These are phyloP conservation scores for Rhizopogon salebrosus DNA, from an alignment of 768 basidiomycete genomes.

Conservation along the genomic window DNA sequence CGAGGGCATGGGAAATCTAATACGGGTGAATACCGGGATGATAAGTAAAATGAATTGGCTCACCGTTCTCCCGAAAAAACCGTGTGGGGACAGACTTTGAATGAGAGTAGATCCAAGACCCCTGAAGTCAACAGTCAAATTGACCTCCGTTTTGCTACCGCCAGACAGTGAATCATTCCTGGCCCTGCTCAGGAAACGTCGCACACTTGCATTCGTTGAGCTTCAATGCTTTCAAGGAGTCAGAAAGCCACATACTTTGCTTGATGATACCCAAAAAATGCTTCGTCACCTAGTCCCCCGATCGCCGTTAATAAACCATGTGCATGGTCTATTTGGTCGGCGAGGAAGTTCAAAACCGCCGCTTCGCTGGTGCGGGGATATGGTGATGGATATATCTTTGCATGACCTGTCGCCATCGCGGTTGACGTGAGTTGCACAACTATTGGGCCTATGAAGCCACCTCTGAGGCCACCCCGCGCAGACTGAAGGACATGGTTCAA, in stretches of 20 bases:
- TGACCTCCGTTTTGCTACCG: constrained; percentile 4
- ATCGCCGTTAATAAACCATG: constrained; percentile 20
- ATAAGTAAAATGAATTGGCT: background rate
- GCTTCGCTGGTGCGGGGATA: background rate
- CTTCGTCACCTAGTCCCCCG: constrained; percentile 11
- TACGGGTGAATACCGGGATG: constrained; percentile 1
- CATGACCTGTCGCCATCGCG: background rate
- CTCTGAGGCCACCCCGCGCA: background rate
- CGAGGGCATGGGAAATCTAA: constrained; percentile 24
- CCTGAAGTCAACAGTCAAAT: constrained; percentile 13
- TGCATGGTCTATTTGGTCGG: constrained; percentile 24
- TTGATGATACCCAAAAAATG: constrained; percentile 17
- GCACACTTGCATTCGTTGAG: constrained; percentile 6
- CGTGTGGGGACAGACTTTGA: constrained; percentile 15
- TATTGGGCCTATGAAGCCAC: background rate
- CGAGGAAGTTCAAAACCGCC: constrained; percentile 20
- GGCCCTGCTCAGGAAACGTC: background rate
- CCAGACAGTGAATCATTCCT: background rate
- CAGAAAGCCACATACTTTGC: constrained; percentile 10
- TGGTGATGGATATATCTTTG: background rate
- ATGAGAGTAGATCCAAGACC: constrained; percentile 15
- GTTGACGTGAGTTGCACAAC: background rate
- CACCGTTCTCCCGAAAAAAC: constrained; percentile 27
- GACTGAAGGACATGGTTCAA: background rate
- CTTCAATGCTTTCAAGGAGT: background rate